These are phyloP conservation scores for Sanghuangporus weigelae DNA, from an alignment of 1,284 basidiomycete species.

Conservation along the genomic window DNA sequence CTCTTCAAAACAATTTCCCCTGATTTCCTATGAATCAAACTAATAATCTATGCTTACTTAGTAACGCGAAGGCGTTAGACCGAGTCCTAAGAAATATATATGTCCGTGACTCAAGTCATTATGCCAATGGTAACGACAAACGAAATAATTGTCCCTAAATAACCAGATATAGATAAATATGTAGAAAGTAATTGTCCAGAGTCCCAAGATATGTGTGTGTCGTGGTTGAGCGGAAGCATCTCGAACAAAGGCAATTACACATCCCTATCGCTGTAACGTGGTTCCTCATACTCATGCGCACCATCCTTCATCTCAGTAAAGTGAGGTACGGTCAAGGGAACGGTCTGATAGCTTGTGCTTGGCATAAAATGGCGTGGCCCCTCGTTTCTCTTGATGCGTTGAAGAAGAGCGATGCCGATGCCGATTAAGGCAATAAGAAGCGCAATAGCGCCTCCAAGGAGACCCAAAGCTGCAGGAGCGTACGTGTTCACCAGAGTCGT, in stretches of 20 bases:
- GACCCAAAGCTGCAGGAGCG: conserved; percentile 6
- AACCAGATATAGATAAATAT: not conserved
- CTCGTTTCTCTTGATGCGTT: not conserved
- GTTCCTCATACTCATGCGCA: conserved; percentile 15
- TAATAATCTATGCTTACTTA: not conserved
- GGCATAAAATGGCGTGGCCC: conserved; percentile 4
- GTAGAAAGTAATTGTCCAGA: not conserved
- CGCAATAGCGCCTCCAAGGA: conserved; percentile 2
- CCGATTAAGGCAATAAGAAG: conserved; percentile 9
- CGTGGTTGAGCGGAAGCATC: not conserved
- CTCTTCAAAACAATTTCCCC: no score
- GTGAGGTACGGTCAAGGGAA: conserved; percentile 10
- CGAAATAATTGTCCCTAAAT: not conserved
- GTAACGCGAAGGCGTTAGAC: not conserved
- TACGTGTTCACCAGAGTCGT: conserved; percentile 9
- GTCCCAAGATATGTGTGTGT: not conserved
- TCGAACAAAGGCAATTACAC: not conserved
- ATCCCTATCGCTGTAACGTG: conserved; percentile 10
- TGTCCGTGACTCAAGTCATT: no score
- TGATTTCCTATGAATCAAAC: not conserved
- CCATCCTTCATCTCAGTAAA: conserved; percentile 10
- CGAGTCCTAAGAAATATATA: no score
- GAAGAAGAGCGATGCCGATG: conserved; percentile 4
- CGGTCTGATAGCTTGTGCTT: conserved; percentile 2
- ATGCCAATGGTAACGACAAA: no score